Conservation (phyloP, 495 filamentous ascomycete species). For the Glarea lozoyensis region DNA sequence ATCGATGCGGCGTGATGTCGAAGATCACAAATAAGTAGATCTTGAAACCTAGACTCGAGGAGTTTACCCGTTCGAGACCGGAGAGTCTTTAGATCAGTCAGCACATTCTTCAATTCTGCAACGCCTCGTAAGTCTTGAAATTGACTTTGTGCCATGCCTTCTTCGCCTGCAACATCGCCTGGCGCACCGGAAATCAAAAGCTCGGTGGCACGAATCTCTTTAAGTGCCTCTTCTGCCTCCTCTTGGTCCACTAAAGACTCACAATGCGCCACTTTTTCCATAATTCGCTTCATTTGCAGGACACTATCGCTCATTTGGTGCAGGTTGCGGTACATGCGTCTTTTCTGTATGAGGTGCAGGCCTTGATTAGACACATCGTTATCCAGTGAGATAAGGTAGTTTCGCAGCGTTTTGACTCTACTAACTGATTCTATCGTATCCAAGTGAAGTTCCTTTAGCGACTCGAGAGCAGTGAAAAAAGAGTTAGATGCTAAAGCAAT, state of each 20-base stretch:
- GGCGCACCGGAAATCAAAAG: no score
- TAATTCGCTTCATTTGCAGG: conserved; percentile 66
- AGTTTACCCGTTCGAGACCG: conserved; percentile 22
- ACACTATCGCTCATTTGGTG: conserved; percentile 75
- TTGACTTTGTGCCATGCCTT: no score
- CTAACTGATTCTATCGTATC: conserved; percentile 85
- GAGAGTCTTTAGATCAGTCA: no score
- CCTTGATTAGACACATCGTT: conserved; percentile 76
- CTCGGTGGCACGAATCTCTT: no score
- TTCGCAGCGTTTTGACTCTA: conserved; percentile 68
- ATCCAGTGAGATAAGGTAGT: conserved; percentile 72
- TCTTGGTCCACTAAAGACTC: conserved; percentile 73
- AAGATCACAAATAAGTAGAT: neutral
- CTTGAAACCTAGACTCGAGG: neutral
- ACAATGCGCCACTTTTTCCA: conserved; percentile 63
- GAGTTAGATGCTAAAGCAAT: conserved; percentile 89
- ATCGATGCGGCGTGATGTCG: conserved; percentile 51
- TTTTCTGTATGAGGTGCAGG: conserved; percentile 71
- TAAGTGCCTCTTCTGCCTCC: conserved; percentile 63
- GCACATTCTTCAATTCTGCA: no score
- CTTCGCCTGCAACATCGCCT: no score
- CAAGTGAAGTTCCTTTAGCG: conserved; percentile 74
- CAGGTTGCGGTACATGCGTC: conserved; percentile 72
- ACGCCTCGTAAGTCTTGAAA: no score
- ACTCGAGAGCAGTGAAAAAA: conserved; percentile 89